Percentiles rank a stretch among this genome's conserved stretches.
Evolutionary conservation across 768 basidiomycete species (phyloP).

Genomic region (Candolleomyces efflorescens): DNA sequence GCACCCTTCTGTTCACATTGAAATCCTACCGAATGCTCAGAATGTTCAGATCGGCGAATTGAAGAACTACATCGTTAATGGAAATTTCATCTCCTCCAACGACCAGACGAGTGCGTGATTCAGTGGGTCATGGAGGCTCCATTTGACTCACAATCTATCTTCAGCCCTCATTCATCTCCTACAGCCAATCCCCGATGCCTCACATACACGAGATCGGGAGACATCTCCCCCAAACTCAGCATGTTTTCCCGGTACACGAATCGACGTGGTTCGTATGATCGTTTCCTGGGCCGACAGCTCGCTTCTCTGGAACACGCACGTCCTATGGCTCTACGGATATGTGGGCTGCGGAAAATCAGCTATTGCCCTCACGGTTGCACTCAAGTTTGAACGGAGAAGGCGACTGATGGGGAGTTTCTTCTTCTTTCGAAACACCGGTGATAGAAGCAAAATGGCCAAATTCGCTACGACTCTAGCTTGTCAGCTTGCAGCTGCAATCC

Average conservation of each 20-base stretch:
- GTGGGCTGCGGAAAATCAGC: slow-evolving; percentile 19
- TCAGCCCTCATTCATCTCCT: no score
- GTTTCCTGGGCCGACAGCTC: neutral
- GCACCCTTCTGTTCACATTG: no score
- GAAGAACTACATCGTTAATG: no score
- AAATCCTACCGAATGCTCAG: no score
- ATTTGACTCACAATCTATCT: no score
- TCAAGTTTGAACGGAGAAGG: neutral
- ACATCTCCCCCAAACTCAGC: neutral
- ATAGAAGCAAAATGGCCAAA: neutral
- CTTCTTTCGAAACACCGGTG: slow-evolving; percentile 6
- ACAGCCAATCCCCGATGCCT: neutral
- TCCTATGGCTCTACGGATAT: slow-evolving; percentile 16
- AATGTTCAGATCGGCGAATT: no score
- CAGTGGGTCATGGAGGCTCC: no score
- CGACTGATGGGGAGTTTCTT: slow-evolving; percentile 13
- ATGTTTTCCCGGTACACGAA: neutral
- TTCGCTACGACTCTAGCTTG: slow-evolving; percentile 14
- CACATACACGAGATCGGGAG: neutral
- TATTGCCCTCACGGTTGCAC: slow-evolving; percentile 13
- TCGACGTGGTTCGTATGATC: neutral
- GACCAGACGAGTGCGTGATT: no score
- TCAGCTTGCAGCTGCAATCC: slow-evolving; percentile 9
- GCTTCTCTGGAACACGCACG: neutral
- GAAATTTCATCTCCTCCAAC: no score